Evolutionary conservation across 345 rosid genomes (phyloP).

Genomic region (Eucalyptus leucophloia): DNA sequence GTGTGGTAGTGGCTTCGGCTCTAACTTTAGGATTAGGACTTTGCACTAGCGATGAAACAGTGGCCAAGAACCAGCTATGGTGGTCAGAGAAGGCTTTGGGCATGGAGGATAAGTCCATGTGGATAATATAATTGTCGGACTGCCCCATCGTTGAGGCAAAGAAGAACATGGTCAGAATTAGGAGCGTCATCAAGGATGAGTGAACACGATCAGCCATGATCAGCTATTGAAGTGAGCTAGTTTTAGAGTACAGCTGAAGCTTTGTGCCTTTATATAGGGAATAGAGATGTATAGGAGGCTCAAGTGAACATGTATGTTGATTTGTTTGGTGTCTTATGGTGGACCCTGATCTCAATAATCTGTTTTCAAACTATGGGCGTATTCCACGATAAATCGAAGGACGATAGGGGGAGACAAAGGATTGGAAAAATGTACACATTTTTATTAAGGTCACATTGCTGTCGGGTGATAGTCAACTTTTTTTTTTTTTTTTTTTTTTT

Average conservation of each 20-base stretch:
- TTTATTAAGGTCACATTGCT: neutral
- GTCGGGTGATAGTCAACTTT: neutral
- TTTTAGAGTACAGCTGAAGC: neutral
- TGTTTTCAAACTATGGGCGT: neutral
- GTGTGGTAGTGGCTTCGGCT: neutral
- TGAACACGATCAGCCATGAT: neutral
- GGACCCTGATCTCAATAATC: neutral
- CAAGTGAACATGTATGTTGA: neutral
- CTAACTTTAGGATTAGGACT: neutral
- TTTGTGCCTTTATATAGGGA: neutral
- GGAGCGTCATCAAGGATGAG: neutral
- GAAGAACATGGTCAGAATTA: neutral
- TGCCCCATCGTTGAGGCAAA: neutral
- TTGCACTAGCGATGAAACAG: slow-evolving; percentile 4
- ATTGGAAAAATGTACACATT: neutral
- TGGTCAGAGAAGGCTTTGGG: slow-evolving; percentile 19
- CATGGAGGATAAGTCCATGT: slow-evolving; percentile 36
- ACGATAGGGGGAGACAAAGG: neutral
- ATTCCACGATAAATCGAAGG: neutral
- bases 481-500: neutral
- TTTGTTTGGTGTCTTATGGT: neutral
- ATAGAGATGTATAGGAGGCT: neutral
- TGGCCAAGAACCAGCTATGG: slow-evolving; percentile 21
- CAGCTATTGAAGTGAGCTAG: neutral
- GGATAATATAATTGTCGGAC: slow-evolving; percentile 22